Evolutionary conservation across 306 rosid species (phyloP), one percentile per base, ranked within the genome.

Genomic region (Malus orientalis): DNA sequence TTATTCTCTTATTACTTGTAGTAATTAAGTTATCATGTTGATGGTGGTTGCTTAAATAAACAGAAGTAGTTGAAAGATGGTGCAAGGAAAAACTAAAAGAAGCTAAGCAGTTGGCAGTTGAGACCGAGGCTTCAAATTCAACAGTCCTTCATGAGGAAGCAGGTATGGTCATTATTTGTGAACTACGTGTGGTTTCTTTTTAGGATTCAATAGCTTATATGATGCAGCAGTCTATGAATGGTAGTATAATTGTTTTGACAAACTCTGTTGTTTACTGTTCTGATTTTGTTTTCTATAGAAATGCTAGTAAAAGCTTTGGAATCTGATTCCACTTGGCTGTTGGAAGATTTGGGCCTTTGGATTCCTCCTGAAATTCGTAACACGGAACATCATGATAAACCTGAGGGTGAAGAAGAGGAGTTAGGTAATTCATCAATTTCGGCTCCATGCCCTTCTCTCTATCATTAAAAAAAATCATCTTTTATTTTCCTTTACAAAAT

Each of bases 301-400:
- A 80, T 89, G 81, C 87, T 95, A 32, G 78, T 74, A 51, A 90
- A 82, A 85, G 97, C 97, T 82, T 84, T 95, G 89, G 96, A 89
- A 77, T 88, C 88, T 67, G 83, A 85, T 86, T 92, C 96, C 97
- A 82, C 77, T 10, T 80, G 27, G 67, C 69, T 92, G 23, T 88
- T 86, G 8, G 97, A 92, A 89, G 93, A 87, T 71, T 86, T 95
- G 74, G 98, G 98, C 81, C 93, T 95, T 68, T 92, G 96, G 96
- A 79, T 95, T 67, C 98, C 97, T 44, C 38, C 74, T 79, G 89
- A 85, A 80, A 78, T 90, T 70, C 45, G 14, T 49, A 83, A 89
- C 78, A 79, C 70, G 22, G 92, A 89, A 73, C 97, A 90, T 58
- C 82, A 90, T 59, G 97, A 92, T 87, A 89, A 88, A 83, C 96